Evolutionary conservation across 352 stramenopile species (phyloP), one percentile per base, ranked within the genome.

Genomic region (Globisporangium irregulare): DNA sequence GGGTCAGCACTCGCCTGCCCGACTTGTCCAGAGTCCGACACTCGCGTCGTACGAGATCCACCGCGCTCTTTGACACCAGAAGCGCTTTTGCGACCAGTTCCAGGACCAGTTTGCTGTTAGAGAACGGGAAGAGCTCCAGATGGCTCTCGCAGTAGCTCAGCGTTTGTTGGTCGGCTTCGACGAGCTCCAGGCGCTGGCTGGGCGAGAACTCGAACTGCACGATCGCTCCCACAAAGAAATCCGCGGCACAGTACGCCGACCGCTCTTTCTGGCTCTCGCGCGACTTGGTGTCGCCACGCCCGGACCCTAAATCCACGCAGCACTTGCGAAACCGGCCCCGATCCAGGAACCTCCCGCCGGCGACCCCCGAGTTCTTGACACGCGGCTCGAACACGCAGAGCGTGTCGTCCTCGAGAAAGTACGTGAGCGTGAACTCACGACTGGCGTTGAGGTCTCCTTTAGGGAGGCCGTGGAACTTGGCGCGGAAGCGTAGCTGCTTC

Each of bases 331-430:
- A 94, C 1, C 78, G 75, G 12, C 81, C 85, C 8, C 88, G 86
- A 46, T 95, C 85, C 3, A 96, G 74, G 60, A 96, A 95, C 1
- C 86, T 79, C 0, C 88, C 88, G 9, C 81, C 83, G 3, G 62
- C 38, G 15, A 92, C 69, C 18, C 89, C 89, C 8, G 83, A 92
- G 68, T 94, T 95, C 50, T 75, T 69, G 8, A 90, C 70, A 14
- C 69, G 75, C 18, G 86, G 84, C 63, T 96, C 88, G 64, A 89
- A 95, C 10, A 96, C 79, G 3, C 79, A 67, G 20, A 95, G 66
- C 36, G 89, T 95, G 56, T 90, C 86, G 63, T 96, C 86, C 32
- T 87, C 84, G 25, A 95, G 72, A 68, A 84, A 95, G 62, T 82
- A 94, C 32, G 83, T 91, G 62, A 97, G 59, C 12, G 95, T 80